Conservation (phyloP, 768 basidiomycete species). For the Piloderma croceum region DNA sequence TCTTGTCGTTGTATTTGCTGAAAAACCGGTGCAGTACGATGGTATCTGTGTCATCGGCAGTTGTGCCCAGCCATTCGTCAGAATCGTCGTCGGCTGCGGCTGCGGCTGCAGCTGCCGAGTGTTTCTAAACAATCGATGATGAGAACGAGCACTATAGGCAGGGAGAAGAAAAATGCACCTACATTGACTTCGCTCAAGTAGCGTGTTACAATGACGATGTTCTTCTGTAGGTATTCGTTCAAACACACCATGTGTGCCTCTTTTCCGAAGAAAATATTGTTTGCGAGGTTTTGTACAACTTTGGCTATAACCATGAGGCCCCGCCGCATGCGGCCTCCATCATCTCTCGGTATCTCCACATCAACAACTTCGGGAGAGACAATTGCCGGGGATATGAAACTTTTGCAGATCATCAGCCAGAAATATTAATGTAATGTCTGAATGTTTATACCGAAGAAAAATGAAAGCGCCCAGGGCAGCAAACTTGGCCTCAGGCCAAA, state of each 20-base stretch:
- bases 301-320: constrained; percentile 86
- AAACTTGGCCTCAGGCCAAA: constrained; percentile 78
- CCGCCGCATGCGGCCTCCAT: constrained; percentile 50
- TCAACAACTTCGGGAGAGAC: constrained; percentile 84
- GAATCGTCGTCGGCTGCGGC: constrained; percentile 50
- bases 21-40: constrained; percentile 82
- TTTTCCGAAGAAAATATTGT: constrained; percentile 91
- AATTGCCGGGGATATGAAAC: constrained; percentile 89
- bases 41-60: constrained; percentile 77
- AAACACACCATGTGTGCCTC: constrained; percentile 80
- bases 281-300: constrained; percentile 88
- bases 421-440: too few species aligned
- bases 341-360: constrained; percentile 66
- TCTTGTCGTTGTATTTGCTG: constrained; percentile 79
- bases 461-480: constrained; percentile 86
- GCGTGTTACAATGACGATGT: constrained; percentile 67
- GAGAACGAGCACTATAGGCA: background rate
- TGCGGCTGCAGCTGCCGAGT: constrained; percentile 20
- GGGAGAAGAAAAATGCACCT: constrained; percentile 16
- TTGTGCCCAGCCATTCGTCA: constrained; percentile 71
- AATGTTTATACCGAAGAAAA: constrained; percentile 77
- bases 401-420: too few species aligned
- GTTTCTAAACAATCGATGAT: constrained; percentile 30
- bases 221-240: constrained; percentile 67
- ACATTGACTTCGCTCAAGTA: constrained; percentile 77